A percentile compares a stretch with the other conserved stretches of the same genome.
Evolutionary conservation across 1,284 basidiomycete genomes (phyloP).

Genomic region (Porodaedalea pini): DNA sequence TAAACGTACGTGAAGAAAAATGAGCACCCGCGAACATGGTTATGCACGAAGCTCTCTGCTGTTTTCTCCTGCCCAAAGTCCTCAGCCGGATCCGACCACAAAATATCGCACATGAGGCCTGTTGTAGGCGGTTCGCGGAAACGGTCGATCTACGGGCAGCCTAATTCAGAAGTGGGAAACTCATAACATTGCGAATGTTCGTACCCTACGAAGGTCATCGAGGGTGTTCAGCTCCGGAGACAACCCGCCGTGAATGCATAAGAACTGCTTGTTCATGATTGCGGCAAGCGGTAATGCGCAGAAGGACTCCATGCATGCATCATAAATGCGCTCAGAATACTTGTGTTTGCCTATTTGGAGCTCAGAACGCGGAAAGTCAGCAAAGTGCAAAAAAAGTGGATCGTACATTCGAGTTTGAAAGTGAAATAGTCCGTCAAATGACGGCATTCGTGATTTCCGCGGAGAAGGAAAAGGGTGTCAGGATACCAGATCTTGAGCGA

Average conservation of each 20-base stretch:
- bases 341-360: constrained; percentile 77
- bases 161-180: background rate
- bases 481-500: constrained; percentile 91
- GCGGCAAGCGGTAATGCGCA: constrained; percentile 90
- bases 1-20: constrained; percentile 91
- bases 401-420: constrained; percentile 85
- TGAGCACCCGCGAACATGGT: constrained; percentile 92
- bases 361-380: background rate
- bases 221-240: constrained; percentile 89
- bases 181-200: constrained; percentile 26
- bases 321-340: constrained; percentile 87
- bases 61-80: constrained; percentile 92
- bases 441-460: constrained; percentile 89
- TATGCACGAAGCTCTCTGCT: constrained; percentile 83
- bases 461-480: constrained; percentile 84
- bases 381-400: constrained; percentile 13
- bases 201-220: constrained; percentile 79
- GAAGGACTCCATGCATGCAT: constrained; percentile 92
- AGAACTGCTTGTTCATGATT: constrained; percentile 96
- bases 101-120: constrained; percentile 92
- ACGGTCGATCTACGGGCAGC: constrained; percentile 68
- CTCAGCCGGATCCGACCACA: constrained; percentile 94
- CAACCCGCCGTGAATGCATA: constrained; percentile 92
- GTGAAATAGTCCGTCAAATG: constrained; percentile 88
- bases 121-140: constrained; percentile 94